These are phyloP conservation scores for Carex pumila DNA, from an alignment of 176 grass and related monocot species.

Conservation along the genomic window DNA sequence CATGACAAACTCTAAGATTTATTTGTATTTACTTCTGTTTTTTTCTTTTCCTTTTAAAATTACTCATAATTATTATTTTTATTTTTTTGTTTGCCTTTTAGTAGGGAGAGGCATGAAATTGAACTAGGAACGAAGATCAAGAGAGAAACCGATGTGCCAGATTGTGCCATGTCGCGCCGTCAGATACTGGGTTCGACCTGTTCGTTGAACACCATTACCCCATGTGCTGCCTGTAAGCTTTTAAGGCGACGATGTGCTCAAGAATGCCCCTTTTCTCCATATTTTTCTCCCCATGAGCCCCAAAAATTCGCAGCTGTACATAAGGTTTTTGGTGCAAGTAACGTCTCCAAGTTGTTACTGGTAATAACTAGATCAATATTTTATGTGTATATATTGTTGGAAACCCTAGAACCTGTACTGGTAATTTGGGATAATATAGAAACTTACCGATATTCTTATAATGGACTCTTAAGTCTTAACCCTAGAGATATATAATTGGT, in stretches of 20 bases:
- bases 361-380: conserved; percentile 25
- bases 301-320: conserved; percentile 87
- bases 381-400: neutral
- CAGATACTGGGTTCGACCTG: conserved; percentile 41
- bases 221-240: conserved; percentile 85
- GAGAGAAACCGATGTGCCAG: conserved; percentile 38
- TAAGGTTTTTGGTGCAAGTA: conserved; percentile 94
- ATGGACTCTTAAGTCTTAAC: neutral
- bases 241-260: conserved; percentile 84
- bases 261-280: conserved; percentile 91
- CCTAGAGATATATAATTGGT: neutral
- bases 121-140: conserved; percentile 77
- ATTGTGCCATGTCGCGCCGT: conserved; percentile 37
- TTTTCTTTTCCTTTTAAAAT: neutral
- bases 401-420: neutral
- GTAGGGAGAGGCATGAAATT: conserved; percentile 61
- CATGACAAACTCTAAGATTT: conserved; percentile 9
- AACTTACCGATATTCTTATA: neutral
- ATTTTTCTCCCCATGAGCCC: conserved; percentile 91
- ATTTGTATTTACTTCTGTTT: neutral
- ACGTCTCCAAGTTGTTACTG: conserved; percentile 91
- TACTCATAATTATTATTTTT: neutral
- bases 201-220: conserved; percentile 54
- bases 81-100: neutral
- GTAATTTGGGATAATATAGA: neutral